phyloP scores from a whole-genome alignment of 257 asterid species.

The Voacanga thouarsii region DNA sequence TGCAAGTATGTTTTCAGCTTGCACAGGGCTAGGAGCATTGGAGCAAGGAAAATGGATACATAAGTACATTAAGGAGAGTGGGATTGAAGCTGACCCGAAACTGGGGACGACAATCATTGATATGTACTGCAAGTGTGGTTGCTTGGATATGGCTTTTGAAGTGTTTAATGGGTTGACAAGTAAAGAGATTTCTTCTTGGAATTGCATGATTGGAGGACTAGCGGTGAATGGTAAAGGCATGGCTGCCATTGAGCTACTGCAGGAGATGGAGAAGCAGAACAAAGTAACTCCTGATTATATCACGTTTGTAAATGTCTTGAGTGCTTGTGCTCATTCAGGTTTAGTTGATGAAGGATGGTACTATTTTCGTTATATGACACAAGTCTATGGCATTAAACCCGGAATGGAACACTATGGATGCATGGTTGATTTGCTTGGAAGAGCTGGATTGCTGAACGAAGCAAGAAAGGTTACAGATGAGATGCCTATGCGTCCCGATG shows the following conservation, averaged over 20 bases:
- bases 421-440: conserved; percentile 80
- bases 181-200: conserved; percentile 81
- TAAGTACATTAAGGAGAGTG: conserved; percentile 34
- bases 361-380: conserved; percentile 58
- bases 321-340: conserved; percentile 87
- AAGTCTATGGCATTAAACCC: conserved; percentile 50
- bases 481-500: conserved; percentile 78
- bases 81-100: conserved; percentile 52
- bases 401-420: conserved; percentile 92
- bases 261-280: conserved; percentile 62
- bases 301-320: conserved; percentile 69
- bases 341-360: conserved; percentile 59
- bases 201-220: conserved; percentile 86
- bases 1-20: conserved; percentile 79
- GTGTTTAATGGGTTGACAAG: conserved; percentile 43
- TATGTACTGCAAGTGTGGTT: conserved; percentile 86
- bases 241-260: conserved; percentile 64
- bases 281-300: conserved; percentile 50
- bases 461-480: conserved; percentile 45
- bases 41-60: conserved; percentile 72
- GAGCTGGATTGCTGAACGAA: conserved; percentile 74
- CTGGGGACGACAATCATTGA: conserved; percentile 59
- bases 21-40: conserved; percentile 69
- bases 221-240: conserved; percentile 78
- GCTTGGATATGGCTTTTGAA: conserved; percentile 58